Conservation (phyloP, 768 basidiomycete species). For the Leccinellum luteum region DNA sequence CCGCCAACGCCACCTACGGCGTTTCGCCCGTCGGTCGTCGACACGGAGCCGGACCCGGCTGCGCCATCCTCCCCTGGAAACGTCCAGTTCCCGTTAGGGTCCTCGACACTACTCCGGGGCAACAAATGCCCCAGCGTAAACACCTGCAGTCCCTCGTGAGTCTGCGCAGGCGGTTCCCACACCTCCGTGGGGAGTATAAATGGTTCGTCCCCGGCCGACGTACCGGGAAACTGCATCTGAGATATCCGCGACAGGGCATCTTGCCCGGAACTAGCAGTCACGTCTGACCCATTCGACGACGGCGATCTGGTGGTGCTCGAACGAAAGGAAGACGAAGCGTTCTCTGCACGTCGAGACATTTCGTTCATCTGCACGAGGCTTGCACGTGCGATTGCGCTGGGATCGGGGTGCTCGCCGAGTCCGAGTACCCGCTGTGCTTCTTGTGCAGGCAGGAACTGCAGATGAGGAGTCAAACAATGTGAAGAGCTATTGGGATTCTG, state of each 20-base stretch:
- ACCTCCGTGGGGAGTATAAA: conserved; percentile 26
- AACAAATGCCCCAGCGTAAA: conserved; percentile 79
- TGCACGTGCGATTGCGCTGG: conserved; percentile 58
- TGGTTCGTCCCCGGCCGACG: conserved; percentile 28
- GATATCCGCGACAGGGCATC: conserved; percentile 53
- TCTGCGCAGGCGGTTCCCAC: conserved; percentile 29
- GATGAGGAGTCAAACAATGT: conserved; percentile 10
- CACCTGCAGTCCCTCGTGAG: conserved; percentile 71
- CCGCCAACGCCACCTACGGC: conserved; percentile 17
- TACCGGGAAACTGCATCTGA: conserved; percentile 35
- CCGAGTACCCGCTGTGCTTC: conserved; percentile 54
- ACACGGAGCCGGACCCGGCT: conserved; percentile 7
- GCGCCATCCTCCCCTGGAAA: conserved; percentile 39
- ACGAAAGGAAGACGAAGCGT: conserved; percentile 24
- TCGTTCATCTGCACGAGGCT: conserved; percentile 79
- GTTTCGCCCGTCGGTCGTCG: conserved; percentile 20
- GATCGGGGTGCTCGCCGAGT: conserved; percentile 41
- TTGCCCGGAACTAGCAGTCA: conserved; percentile 25
- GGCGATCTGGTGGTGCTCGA: conserved; percentile 23
- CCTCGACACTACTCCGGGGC: conserved; percentile 51
- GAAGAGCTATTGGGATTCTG: conserved; percentile 7
- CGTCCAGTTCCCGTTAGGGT: conserved; percentile 59
- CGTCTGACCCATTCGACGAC: conserved; percentile 15
- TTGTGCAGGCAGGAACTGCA: conserved; percentile 53
- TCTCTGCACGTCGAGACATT: conserved; percentile 61